phyloP scores from a whole-genome alignment of 1,284 basidiomycete genomes.

The Sporisorium exsertum region DNA sequence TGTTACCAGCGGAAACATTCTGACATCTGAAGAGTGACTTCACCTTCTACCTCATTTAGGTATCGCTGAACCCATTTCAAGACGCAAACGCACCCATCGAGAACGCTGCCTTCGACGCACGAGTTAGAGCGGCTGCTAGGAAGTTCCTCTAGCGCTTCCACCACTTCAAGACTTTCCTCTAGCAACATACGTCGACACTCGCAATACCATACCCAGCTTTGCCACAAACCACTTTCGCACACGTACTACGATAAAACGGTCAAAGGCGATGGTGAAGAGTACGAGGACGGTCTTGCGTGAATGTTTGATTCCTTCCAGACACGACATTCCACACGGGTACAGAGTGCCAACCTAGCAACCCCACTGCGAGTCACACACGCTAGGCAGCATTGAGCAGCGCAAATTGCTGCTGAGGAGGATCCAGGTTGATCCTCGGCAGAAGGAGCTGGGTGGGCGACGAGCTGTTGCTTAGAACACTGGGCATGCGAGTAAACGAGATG shows the following conservation, averaged over 20 bases:
- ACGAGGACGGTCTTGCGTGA: constrained; percentile 14
- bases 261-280: neutral
- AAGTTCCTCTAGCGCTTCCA: constrained; percentile 50
- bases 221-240: neutral
- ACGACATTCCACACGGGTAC: neutral
- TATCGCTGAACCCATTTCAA: constrained; percentile 65
- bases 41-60: constrained; percentile 19
- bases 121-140: constrained; percentile 57
- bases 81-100: constrained; percentile 59
- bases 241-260: neutral
- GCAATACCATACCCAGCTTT: neutral
- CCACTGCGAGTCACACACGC: neutral
- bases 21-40: neutral
- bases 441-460: neutral
- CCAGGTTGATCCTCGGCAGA: neutral
- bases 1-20: neutral
- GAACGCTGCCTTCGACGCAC: constrained; percentile 56
- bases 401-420: neutral
- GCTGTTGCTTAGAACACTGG: neutral
- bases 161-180: neutral
- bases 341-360: no score
- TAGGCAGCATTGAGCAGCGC: neutral
- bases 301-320: constrained; percentile 1
- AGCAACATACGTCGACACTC: no score
- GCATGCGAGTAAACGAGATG: neutral